A percentile compares a stretch with the other conserved stretches of the same genome.
phyloP scores from a whole-genome alignment of 2,329 filamentous ascomycete genomes.

The Penicillium corylophilum region DNA sequence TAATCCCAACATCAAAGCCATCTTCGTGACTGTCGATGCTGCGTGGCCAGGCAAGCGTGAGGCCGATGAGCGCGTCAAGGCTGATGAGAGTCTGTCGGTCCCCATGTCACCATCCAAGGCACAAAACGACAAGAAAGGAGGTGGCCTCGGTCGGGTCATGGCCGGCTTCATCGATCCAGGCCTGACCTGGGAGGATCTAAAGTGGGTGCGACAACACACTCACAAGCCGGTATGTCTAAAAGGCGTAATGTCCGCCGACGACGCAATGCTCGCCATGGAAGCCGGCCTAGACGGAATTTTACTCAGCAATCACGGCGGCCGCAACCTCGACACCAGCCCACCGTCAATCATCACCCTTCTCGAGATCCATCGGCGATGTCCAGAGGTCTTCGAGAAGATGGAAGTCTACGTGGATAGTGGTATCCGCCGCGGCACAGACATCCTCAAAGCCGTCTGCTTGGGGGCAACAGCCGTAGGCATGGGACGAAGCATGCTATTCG shows the following conservation, averaged over 20 bases:
- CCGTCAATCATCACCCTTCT: slow-evolving; percentile 53
- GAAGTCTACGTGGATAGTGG: slow-evolving; percentile 57
- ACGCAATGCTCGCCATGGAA: slow-evolving; percentile 53
- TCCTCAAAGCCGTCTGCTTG: slow-evolving; percentile 55
- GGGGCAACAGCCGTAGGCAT: slow-evolving; percentile 57
- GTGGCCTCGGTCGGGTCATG: slow-evolving; percentile 55
- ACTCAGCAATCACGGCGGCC: slow-evolving; percentile 59
- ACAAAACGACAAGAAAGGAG: slow-evolving; percentile 54
- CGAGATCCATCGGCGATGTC: slow-evolving; percentile 52
- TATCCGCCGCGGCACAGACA: slow-evolving; percentile 54
- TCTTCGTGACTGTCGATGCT: slow-evolving; percentile 57
- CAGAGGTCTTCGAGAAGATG: slow-evolving; percentile 51
- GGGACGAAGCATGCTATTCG: slow-evolving; percentile 54
- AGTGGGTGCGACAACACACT: slow-evolving; percentile 52
- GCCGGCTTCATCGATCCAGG: slow-evolving; percentile 53
- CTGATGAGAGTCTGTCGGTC: slow-evolving; percentile 44
- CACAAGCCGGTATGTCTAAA: slow-evolving; percentile 57
- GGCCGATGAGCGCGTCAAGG: slow-evolving; percentile 56
- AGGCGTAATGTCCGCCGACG: slow-evolving; percentile 57
- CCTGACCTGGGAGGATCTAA: slow-evolving; percentile 54
- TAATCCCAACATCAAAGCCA: slow-evolving; percentile 45
- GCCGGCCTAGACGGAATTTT: slow-evolving; percentile 55
- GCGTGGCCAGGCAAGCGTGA: slow-evolving; percentile 57
- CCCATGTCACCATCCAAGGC: slow-evolving; percentile 46
- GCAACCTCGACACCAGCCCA: slow-evolving; percentile 54